Evolutionary conservation across 352 stramenopile species (phyloP), one percentile per base, ranked within the genome.

Genomic region (Globisporangium alternatum): DNA sequence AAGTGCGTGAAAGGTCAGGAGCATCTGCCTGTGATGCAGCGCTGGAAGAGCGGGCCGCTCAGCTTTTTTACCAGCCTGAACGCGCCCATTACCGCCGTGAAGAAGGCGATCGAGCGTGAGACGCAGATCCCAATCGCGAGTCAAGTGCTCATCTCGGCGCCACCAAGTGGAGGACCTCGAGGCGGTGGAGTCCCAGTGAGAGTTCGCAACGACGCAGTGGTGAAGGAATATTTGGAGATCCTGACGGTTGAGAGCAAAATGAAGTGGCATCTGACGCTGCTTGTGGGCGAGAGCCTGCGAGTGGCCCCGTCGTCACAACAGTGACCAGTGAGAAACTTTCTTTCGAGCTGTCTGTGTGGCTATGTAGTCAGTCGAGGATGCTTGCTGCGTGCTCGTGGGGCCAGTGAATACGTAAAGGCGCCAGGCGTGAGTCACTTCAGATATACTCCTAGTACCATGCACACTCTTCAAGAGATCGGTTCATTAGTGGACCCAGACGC

Each of bases 261-360:
- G 25, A 43, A 51, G 70, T 79, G 69, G 69, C 64, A 61, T 17
- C 30, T 81, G 17, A 70, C 61, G 19, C 45, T 81, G 31, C 48
- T 81, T 35, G 66, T 79, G 43, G 70, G 69, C 3, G 71, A 78
- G 60, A 76, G 65, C 37, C 41, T 80, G 49, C 63, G 58, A 19
- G 8, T 44, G 19, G 9, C 19, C 9, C 19, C 30, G 3, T 5
- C 19, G 30, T 6, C 30, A 30, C 51, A 58, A 45, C n/a, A 25
- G 35, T 17, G 19, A 22, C 3, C 4, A 44, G 1, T 19, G 9
- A 31, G 15, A 8, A 15, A 5, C 19, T 17, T 43, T 44, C 30
- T 30, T 57, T 56, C 35, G 33, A 5, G 52, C 44, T 19, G 31
- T 41, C 21, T 12, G 30, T 28, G 9, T 19, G 12, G 22, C 10